Percentiles rank a stretch among this genome's conserved stretches.
phyloP scores from a whole-genome alignment of 2,329 filamentous ascomycete species.

The Septoria linicola region DNA sequence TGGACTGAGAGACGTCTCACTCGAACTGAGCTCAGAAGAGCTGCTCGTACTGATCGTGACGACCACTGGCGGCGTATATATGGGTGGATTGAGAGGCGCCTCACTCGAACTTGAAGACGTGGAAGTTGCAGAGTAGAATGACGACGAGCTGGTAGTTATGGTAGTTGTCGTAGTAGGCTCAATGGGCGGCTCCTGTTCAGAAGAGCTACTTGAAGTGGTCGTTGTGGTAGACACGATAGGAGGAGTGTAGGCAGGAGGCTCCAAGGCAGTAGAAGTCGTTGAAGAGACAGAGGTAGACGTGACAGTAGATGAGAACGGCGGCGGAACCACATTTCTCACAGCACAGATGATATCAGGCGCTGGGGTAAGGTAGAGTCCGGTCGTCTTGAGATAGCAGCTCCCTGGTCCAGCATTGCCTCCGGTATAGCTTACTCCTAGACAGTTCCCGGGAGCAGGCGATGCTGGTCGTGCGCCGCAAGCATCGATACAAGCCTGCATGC shows the following conservation, averaged over 20 bases:
- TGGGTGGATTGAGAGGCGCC: not conserved
- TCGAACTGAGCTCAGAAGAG: not conserved
- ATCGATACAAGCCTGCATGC: not conserved
- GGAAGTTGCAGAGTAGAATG: not conserved
- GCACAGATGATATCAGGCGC: conserved; percentile 1
- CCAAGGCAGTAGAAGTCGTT: not conserved
- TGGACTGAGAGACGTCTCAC: not conserved
- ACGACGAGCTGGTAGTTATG: not conserved
- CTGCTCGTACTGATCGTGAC: not conserved
- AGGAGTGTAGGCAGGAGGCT: not conserved
- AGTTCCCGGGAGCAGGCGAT: not conserved
- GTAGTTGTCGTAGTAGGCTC: not conserved
- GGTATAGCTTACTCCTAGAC: not conserved
- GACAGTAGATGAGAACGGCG: not conserved
- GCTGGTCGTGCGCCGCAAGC: not conserved
- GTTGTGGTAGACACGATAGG: not conserved
- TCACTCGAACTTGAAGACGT: not conserved
- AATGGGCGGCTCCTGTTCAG: not conserved
- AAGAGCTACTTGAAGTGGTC: not conserved
- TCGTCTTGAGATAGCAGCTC: conserved; percentile 1
- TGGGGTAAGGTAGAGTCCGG: not conserved
- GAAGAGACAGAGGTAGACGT: not conserved
- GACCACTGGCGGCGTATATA: not conserved
- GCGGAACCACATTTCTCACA: not conserved
- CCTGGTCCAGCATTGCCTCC: not conserved